Evolutionary conservation across 352 stramenopile species (phyloP).

Genomic region (Lagenidium giganteum): DNA sequence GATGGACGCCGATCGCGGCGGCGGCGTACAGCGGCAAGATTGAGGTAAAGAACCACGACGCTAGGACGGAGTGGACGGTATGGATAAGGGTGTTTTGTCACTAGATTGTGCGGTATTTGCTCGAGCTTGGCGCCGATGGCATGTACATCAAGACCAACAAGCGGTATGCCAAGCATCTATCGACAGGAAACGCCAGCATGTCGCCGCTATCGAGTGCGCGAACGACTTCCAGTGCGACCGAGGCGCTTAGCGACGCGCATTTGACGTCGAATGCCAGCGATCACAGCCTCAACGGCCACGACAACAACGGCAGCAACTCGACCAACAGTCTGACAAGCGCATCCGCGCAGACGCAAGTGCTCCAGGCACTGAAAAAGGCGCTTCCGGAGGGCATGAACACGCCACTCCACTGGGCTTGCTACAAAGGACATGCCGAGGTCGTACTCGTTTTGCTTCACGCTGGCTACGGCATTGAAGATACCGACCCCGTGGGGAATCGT

Average conservation of each 20-base stretch:
- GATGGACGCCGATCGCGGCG: slow-evolving; percentile 64
- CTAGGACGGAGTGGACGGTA: neutral
- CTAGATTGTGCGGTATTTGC: slow-evolving; percentile 54
- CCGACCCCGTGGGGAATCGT: slow-evolving; percentile 65
- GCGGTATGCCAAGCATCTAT: slow-evolving; percentile 14
- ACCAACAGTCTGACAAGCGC: neutral
- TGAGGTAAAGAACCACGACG: slow-evolving; percentile 47
- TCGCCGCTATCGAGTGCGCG: neutral
- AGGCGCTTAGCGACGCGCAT: neutral
- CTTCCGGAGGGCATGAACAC: slow-evolving; percentile 43
- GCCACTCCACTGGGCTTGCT: slow-evolving; percentile 84
- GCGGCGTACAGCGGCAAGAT: slow-evolving; percentile 59
- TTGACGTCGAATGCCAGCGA: neutral
- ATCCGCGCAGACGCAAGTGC: no score
- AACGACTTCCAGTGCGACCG: neutral
- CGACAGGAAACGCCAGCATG: slow-evolving; percentile 2
- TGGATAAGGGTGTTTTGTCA: neutral
- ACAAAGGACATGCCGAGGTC: slow-evolving; percentile 68
- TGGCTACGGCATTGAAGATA: slow-evolving; percentile 61
- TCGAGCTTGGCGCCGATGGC: slow-evolving; percentile 60
- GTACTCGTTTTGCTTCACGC: slow-evolving; percentile 60
- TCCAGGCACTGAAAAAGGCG: slow-evolving; percentile 7
- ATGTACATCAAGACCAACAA: slow-evolving; percentile 59
- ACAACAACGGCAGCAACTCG: slow-evolving; percentile 1
- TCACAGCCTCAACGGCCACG: neutral